A percentile compares a stretch with the other conserved stretches of the same genome.
phyloP scores from a whole-genome alignment of 495 filamentous ascomycete species.

The Daldinia grandis region DNA sequence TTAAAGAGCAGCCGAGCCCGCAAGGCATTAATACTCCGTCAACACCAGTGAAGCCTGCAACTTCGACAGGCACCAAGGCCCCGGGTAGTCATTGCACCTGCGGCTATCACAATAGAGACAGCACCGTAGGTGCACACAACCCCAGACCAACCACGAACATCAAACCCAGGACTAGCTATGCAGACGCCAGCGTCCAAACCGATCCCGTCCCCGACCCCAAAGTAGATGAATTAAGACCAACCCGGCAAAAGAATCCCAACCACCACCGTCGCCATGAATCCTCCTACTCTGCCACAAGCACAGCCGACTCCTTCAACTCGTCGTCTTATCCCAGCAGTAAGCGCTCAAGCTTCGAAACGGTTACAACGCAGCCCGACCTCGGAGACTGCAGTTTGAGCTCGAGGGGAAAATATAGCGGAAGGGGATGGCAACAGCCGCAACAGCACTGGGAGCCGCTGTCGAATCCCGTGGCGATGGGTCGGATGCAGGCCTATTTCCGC shows the following conservation, averaged over 20 bases:
- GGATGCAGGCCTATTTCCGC: slow-evolving; percentile 47
- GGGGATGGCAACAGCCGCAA: slow-evolving; percentile 7
- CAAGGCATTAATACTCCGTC: background rate
- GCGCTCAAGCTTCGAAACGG: slow-evolving; percentile 37
- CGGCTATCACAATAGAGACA: slow-evolving; percentile 3
- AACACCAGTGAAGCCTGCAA: slow-evolving; percentile 9
- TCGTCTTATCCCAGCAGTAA: slow-evolving; percentile 32
- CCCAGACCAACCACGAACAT: background rate
- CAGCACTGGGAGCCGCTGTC: slow-evolving; percentile 8
- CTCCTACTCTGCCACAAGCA: slow-evolving; percentile 18
- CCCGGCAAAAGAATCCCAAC: background rate
- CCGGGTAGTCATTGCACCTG: slow-evolving; percentile 10
- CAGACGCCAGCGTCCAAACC: slow-evolving; percentile 40
- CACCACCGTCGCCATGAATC: slow-evolving; percentile 34
- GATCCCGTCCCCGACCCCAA: slow-evolving; percentile 24
- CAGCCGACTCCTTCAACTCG: slow-evolving; percentile 17
- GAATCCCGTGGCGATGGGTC: slow-evolving; percentile 43
- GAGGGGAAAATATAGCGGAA: slow-evolving; percentile 1
- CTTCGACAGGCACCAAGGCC: background rate
- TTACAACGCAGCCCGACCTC: slow-evolving; percentile 38
- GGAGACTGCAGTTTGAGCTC: slow-evolving; percentile 11
- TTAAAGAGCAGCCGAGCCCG: slow-evolving; percentile 44
- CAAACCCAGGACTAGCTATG: slow-evolving; percentile 27
- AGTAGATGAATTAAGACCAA: slow-evolving; percentile 6
- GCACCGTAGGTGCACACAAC: background rate